phyloP scores from a whole-genome alignment of 2,329 filamentous ascomycete species.

The Zymoseptoria tritici region DNA sequence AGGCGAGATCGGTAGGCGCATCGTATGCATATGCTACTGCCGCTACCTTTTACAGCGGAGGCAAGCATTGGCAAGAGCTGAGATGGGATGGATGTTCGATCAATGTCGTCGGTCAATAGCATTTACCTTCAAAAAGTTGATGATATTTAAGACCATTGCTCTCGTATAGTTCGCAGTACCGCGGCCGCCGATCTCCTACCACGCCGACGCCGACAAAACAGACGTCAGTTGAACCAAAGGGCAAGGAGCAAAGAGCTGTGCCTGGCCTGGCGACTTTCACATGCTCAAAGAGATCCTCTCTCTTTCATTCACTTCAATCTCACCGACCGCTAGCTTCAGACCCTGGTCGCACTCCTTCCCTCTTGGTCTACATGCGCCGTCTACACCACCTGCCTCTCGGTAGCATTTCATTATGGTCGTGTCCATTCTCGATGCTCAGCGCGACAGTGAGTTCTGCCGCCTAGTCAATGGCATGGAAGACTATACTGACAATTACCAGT shows the following conservation, averaged over 20 bases:
- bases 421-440: slow-evolving; percentile 79
- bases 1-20: slow-evolving; percentile 32
- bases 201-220: no score
- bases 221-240: no score
- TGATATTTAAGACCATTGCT: not conserved
- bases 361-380: not conserved
- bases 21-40: slow-evolving; percentile 31
- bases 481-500: slow-evolving; percentile 41
- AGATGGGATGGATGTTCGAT: not conserved
- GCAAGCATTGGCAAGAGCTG: slow-evolving; percentile 9
- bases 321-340: not conserved
- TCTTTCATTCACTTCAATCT: not conserved
- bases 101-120: not conserved
- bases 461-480: not conserved
- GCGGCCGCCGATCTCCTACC: no score
- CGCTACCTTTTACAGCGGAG: not conserved
- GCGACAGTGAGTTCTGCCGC: slow-evolving; percentile 55
- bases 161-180: not conserved
- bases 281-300: not conserved
- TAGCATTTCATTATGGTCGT: slow-evolving; percentile 57
- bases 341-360: not conserved
- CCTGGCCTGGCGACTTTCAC: not conserved
- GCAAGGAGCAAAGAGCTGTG: no score
- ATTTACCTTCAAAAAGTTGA: not conserved
- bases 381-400: not conserved